Conservation (phyloP, 192 early-diverging fungal genomes). For the Fimicolochytrium jonesii region DNA sequence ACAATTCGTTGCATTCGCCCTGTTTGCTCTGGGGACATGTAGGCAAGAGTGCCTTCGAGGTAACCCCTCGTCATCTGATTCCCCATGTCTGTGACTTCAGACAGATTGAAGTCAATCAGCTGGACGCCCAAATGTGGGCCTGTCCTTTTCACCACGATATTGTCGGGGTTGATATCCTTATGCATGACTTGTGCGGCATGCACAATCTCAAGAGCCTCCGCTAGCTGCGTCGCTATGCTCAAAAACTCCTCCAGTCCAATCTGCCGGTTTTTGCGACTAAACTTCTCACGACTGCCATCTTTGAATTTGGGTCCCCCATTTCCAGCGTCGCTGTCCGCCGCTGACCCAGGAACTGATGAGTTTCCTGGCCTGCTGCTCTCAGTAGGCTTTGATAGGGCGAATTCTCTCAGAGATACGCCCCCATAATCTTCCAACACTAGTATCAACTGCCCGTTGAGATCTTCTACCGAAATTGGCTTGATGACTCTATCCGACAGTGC, state of each 20-base stretch:
- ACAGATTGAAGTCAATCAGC: slow-evolving; percentile 44
- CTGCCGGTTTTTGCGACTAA: too few species aligned
- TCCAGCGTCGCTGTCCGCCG: slow-evolving; percentile 8
- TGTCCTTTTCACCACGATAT: slow-evolving; percentile 34
- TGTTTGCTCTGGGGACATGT: slow-evolving; percentile 55
- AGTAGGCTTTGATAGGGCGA: background rate
- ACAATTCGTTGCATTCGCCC: slow-evolving; percentile 37
- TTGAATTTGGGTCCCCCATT: background rate
- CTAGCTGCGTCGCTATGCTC: slow-evolving; percentile 36
- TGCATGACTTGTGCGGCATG: slow-evolving; percentile 42
- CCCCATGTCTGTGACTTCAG: slow-evolving; percentile 20
- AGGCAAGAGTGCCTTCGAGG: slow-evolving; percentile 40
- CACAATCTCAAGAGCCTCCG: slow-evolving; percentile 37
- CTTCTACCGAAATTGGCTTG: slow-evolving; percentile 29
- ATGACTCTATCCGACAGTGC: slow-evolving; percentile 21
- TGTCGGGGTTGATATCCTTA: slow-evolving; percentile 50
- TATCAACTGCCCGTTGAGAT: slow-evolving; percentile 23
- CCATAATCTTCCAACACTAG: slow-evolving; percentile 39
- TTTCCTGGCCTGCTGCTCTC: background rate
- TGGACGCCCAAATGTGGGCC: slow-evolving; percentile 24
- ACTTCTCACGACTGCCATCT: background rate
- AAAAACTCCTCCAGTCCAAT: slow-evolving; percentile 34
- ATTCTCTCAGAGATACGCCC: slow-evolving; percentile 33
- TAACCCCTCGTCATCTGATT: slow-evolving; percentile 21
- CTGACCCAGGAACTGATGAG: background rate